Evolutionary conservation across 2,329 filamentous ascomycete genomes (phyloP).

Genomic region (Fusarium austroafricanum): DNA sequence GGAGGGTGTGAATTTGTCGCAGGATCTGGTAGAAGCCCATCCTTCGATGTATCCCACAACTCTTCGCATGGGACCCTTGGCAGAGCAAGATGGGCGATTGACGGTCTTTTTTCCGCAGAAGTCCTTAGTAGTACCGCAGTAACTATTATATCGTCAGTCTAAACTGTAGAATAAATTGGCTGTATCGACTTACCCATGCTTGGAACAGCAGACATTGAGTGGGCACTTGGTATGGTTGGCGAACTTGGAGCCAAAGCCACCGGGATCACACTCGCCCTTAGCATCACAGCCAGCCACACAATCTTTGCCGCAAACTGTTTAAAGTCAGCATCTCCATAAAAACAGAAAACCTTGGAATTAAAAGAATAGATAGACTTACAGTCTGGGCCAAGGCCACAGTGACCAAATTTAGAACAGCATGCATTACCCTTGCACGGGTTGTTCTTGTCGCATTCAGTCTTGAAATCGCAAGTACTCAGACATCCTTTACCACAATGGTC

Average conservation of each 20-base stretch:
- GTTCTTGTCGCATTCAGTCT: conserved; percentile 45
- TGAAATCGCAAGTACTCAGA: conserved; percentile 43
- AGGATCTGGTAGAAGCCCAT: background rate
- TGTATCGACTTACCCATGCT: background rate
- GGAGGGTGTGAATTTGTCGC: background rate
- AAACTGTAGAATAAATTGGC: too few species aligned
- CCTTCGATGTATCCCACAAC: background rate
- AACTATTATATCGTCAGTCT: background rate
- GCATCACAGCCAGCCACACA: conserved; percentile 40
- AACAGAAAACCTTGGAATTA: too few species aligned
- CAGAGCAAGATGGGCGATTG: background rate
- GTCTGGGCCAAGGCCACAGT: conserved; percentile 45
- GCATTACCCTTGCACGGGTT: conserved; percentile 48
- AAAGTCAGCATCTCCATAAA: conserved; percentile 2
- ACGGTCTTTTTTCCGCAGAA: background rate
- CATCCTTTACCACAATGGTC: conserved; percentile 17
- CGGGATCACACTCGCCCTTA: conserved; percentile 23
- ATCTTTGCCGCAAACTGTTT: conserved; percentile 2
- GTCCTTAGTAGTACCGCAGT: background rate
- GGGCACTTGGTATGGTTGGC: background rate
- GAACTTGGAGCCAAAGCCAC: background rate
- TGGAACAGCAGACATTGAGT: background rate
- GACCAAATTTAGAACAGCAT: conserved; percentile 45
- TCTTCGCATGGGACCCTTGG: background rate
- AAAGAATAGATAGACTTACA: too few species aligned